phyloP scores from a whole-genome alignment of 257 asterid genomes.

The Capsicum chinense region DNA sequence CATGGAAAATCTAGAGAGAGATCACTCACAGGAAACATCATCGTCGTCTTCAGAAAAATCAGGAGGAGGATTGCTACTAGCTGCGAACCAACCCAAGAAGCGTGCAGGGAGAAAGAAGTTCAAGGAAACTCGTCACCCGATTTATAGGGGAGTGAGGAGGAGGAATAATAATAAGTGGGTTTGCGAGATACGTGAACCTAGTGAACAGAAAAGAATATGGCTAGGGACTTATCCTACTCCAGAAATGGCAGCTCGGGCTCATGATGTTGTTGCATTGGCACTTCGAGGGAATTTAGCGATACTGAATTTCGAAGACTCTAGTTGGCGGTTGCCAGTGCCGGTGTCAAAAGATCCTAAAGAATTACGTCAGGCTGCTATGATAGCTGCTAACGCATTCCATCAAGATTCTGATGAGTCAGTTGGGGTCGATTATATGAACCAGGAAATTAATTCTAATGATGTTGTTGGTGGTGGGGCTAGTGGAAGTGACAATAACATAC shows the following conservation, averaged over 20 bases:
- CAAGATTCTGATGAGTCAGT: background rate
- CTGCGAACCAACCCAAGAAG: constrained; percentile 38
- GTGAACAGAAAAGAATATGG: constrained; percentile 65
- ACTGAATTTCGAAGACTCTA: constrained; percentile 68
- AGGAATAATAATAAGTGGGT: constrained; percentile 47
- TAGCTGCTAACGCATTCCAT: constrained; percentile 54
- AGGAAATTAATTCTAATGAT: background rate
- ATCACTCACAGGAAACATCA: too few relatives aligned
- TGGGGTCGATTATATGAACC: background rate
- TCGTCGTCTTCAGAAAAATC: background rate
- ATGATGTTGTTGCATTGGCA: constrained; percentile 40
- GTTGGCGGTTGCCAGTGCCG: constrained; percentile 54
- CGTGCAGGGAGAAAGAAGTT: constrained; percentile 22
- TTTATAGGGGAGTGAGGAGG: constrained; percentile 45
- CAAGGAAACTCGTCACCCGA: constrained; percentile 38
- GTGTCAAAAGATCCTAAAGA: constrained; percentile 50
- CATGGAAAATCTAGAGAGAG: background rate
- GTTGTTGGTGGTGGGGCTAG: background rate
- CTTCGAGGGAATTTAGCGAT: constrained; percentile 57
- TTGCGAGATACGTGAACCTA: constrained; percentile 61
- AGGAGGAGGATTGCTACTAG: background rate
- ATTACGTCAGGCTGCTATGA: constrained; percentile 50
- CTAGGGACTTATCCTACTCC: constrained; percentile 73
- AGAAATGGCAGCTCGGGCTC: constrained; percentile 83
- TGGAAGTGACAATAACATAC: background rate